Evolutionary conservation across 2,329 filamentous ascomycete species (phyloP).

Genomic region (Sclerotinia glacialis): DNA sequence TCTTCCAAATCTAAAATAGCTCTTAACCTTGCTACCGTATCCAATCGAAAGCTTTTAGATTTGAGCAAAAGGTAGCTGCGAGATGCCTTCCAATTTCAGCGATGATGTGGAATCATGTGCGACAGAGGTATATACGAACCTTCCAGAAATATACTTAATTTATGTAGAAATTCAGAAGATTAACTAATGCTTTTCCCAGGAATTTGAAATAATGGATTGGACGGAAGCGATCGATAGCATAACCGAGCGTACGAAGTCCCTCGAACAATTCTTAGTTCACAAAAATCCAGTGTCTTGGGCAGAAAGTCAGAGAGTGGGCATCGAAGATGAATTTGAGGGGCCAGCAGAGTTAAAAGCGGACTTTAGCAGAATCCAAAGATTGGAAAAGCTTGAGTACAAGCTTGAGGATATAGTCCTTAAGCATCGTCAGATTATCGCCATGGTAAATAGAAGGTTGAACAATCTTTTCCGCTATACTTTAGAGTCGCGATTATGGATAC

Average conservation of each 20-base stretch:
- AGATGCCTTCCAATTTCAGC: neutral
- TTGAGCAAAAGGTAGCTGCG: neutral
- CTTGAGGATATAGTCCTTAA: neutral
- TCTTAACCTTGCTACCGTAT: fast-evolving
- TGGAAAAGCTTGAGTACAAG: neutral
- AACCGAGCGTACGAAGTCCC: neutral
- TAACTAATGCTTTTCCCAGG: neutral
- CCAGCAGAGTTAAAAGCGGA: neutral
- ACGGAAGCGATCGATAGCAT: neutral
- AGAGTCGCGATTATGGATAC: neutral
- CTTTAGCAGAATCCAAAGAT: neutral
- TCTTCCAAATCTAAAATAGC: neutral
- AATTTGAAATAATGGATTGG: neutral
- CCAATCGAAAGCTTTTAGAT: neutral
- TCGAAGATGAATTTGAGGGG: neutral
- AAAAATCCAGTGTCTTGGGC: neutral
- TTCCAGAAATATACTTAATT: neutral
- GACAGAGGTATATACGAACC: neutral
- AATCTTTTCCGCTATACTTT: conserved; percentile 11
- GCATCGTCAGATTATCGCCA: conserved; percentile 2
- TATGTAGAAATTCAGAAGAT: neutral
- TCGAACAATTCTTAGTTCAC: neutral
- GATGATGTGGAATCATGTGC: neutral
- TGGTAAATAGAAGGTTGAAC: neutral
- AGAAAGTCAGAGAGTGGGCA: neutral